These are phyloP conservation scores for Globomyces pollinis-pini DNA, from an alignment of 192 early-diverging fungal species.

Conservation along the genomic window DNA sequence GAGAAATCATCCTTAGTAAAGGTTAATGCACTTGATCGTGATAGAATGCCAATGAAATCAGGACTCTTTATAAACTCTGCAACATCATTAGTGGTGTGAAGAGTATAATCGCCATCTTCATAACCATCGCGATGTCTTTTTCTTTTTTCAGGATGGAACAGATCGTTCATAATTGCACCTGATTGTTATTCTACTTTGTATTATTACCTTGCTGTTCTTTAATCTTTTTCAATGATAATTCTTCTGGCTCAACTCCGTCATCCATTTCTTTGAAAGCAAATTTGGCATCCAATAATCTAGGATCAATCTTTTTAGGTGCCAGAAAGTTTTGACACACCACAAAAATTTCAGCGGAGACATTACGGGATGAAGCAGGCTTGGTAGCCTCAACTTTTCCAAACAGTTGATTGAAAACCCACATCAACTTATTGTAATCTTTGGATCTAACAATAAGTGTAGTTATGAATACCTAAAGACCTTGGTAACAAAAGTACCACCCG, in stretches of 20 bases:
- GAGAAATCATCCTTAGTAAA: constrained; percentile 68
- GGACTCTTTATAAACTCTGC: constrained; percentile 71
- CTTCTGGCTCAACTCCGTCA: constrained; percentile 41
- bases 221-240: constrained; percentile 40
- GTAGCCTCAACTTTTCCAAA: constrained; percentile 96
- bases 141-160: constrained; percentile 91
- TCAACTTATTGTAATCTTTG: constrained; percentile 97
- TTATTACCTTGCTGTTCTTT: constrained; percentile 44
- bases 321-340: constrained; percentile 91
- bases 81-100: constrained; percentile 65
- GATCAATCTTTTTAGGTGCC: constrained; percentile 93
- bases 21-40: constrained; percentile 61
- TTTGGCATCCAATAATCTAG: constrained; percentile 84
- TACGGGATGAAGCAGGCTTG: constrained; percentile 94
- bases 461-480: too few relatives aligned
- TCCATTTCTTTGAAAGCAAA: constrained; percentile 91
- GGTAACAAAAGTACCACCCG: constrained; percentile 93
- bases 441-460: too few relatives aligned
- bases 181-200: too few relatives aligned
- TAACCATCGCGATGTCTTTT: constrained; percentile 91
- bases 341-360: constrained; percentile 99
- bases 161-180: constrained; percentile 54
- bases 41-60: constrained; percentile 76
- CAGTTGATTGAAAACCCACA: constrained; percentile 97
- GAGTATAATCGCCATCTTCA: constrained; percentile 89